Evolutionary conservation across 345 rosid genomes (phyloP).

Genomic region (Erodium maritimum): DNA sequence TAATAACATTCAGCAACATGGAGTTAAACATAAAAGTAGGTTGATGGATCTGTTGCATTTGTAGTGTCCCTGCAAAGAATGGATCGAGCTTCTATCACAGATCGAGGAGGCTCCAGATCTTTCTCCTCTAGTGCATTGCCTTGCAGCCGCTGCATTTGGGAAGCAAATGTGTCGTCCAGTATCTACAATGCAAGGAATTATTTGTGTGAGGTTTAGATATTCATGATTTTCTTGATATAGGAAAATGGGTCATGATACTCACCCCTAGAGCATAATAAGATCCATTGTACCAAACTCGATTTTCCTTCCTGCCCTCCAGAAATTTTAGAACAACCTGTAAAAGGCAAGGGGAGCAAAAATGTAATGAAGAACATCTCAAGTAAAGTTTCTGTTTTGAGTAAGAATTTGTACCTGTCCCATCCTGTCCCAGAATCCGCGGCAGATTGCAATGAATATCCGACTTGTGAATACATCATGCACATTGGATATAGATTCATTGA

Average conservation of each 20-base stretch:
- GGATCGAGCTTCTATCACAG: slow-evolving; percentile 87
- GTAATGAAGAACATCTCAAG: not conserved
- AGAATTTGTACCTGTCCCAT: slow-evolving; percentile 62
- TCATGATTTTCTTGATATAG: not conserved
- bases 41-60: slow-evolving; percentile 44
- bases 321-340: slow-evolving; percentile 68
- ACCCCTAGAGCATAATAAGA: slow-evolving; percentile 90
- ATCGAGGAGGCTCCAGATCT: slow-evolving; percentile 82
- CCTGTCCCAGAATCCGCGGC: slow-evolving; percentile 91
- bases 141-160: slow-evolving; percentile 81
- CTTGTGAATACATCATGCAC: slow-evolving; percentile 69
- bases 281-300: slow-evolving; percentile 82
- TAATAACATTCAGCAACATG: not conserved
- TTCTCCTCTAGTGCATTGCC: slow-evolving; percentile 87
- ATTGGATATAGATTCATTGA: slow-evolving; percentile 59
- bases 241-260: slow-evolving; percentile 15
- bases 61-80: slow-evolving; percentile 80
- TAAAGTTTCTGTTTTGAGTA: not conserved
- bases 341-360: not conserved
- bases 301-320: slow-evolving; percentile 93
- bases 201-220: too few relatives aligned
- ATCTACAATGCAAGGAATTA: slow-evolving; percentile 35
- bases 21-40: slow-evolving; percentile 54
- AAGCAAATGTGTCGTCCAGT: slow-evolving; percentile 85
- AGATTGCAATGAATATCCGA: slow-evolving; percentile 65